Percentiles rank a stretch among this genome's conserved stretches.
These are phyloP conservation scores for Coemansia sp. DNA, from an alignment of 192 early-diverging fungal species.

Conservation along the genomic window DNA sequence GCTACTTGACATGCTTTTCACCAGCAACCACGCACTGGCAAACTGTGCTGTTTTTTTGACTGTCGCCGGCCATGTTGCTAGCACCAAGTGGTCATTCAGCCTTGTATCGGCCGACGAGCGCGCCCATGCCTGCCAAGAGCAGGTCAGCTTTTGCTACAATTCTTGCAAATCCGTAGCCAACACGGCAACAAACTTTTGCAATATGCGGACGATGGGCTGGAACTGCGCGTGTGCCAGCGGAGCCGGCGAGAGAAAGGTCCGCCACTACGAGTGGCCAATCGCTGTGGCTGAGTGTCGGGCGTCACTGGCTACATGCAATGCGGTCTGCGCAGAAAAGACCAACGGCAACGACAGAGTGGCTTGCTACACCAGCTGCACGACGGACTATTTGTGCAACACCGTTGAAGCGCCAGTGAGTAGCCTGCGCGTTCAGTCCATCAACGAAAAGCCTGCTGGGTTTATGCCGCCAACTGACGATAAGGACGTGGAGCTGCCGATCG, in stretches of 20 bases:
- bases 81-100: conserved; percentile 40
- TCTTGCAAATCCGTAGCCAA: conserved; percentile 31
- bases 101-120: conserved; percentile 39
- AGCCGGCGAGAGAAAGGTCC: conserved; percentile 20
- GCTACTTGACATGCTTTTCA: neutral
- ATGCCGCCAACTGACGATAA: conserved; percentile 39
- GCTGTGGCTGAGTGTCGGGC: conserved; percentile 43
- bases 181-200: conserved; percentile 49
- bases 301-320: conserved; percentile 31
- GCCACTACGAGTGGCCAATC: conserved; percentile 43
- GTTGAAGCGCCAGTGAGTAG: conserved; percentile 33
- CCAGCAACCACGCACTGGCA: neutral
- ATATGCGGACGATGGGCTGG: conserved; percentile 52
- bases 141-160: conserved; percentile 53
- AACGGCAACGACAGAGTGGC: conserved; percentile 20
- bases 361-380: conserved; percentile 39
- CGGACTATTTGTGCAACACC: conserved; percentile 45
- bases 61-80: conserved; percentile 2
- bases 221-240: conserved; percentile 37
- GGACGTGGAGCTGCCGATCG: conserved; percentile 45
- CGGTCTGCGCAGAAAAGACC: conserved; percentile 13
- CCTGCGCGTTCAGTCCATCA: conserved; percentile 30
- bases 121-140: conserved; percentile 45
- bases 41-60: conserved; percentile 7
- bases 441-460: conserved; percentile 43